A percentile compares a stretch with the other conserved stretches of the same genome.
phyloP scores from a whole-genome alignment of 371 early-diverging fungal species.

The Mortierella sp. region DNA sequence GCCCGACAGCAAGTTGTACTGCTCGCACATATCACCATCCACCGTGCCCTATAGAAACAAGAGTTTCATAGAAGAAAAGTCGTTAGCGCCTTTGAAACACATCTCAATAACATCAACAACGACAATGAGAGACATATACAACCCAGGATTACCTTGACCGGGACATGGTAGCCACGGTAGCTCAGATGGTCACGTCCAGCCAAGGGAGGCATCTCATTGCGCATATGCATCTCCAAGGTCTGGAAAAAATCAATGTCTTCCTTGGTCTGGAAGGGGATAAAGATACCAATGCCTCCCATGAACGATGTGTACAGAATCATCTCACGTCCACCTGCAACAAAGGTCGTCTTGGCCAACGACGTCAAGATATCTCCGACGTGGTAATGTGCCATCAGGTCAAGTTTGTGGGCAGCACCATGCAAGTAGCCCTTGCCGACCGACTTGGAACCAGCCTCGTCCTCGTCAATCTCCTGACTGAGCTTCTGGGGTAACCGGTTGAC shows the following conservation, averaged over 20 bases:
- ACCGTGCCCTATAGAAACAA: slow-evolving; percentile 68
- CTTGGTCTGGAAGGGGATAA: slow-evolving; percentile 89
- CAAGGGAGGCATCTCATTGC: slow-evolving; percentile 81
- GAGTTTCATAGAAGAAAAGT: not conserved
- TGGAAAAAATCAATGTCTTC: slow-evolving; percentile 96
- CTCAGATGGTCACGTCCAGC: slow-evolving; percentile 92
- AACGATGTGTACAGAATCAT: slow-evolving; percentile 90
- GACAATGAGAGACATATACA: not conserved
- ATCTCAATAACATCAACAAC: not conserved
- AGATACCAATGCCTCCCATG: slow-evolving; percentile 85
- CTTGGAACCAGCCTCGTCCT: slow-evolving; percentile 89
- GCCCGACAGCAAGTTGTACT: slow-evolving; percentile 75
- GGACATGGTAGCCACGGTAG: slow-evolving; percentile 85
- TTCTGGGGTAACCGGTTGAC: slow-evolving; percentile 81
- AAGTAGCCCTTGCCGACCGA: slow-evolving; percentile 82
- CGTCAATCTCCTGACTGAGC: slow-evolving; percentile 81
- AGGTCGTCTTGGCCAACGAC: slow-evolving; percentile 79
- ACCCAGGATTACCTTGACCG: slow-evolving; percentile 69
- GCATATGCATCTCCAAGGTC: slow-evolving; percentile 92
- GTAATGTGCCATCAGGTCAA: slow-evolving; percentile 78
- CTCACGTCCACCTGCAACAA: slow-evolving; percentile 90
- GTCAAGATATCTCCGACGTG: slow-evolving; percentile 92
- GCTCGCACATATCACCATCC: slow-evolving; percentile 96
- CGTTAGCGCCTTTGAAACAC: not conserved
- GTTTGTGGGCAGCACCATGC: slow-evolving; percentile 91